These are phyloP conservation scores for Monosporascus cannonballus DNA, from an alignment of 2,329 filamentous ascomycete species.

Conservation along the genomic window DNA sequence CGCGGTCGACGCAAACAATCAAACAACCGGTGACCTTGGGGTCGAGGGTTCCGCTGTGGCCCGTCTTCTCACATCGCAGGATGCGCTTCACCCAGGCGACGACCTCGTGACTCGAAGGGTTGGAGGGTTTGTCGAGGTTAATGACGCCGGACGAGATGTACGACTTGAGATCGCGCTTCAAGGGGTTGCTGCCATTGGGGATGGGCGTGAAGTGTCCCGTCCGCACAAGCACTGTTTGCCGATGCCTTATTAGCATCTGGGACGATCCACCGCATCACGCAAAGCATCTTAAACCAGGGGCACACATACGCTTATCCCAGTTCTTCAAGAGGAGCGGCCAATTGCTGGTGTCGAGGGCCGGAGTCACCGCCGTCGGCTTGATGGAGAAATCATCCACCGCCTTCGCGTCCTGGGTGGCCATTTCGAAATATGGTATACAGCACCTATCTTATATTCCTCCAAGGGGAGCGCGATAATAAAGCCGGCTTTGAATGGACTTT, in stretches of 20 bases:
- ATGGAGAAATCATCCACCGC: conserved; percentile 44
- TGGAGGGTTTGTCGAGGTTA: conserved; percentile 96
- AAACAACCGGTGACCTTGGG: conserved; percentile 96
- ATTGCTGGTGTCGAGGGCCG: conserved; percentile 75
- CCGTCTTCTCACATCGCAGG: conserved; percentile 91
- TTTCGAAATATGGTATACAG: not conserved
- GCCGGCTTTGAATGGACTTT: not conserved
- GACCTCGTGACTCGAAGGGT: conserved; percentile 97
- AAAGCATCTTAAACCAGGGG: conserved; percentile 3
- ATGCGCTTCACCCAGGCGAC: conserved; percentile 99
- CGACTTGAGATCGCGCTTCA: conserved; percentile 92
- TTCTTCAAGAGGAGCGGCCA: conserved; percentile 96
- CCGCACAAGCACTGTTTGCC: conserved; percentile 69
- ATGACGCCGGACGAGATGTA: conserved; percentile 98
- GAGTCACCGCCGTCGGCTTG: conserved; percentile 80
- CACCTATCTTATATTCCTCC: not conserved
- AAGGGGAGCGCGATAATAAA: not conserved
- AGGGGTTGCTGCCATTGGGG: conserved; percentile 81
- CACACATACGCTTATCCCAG: conserved; percentile 76
- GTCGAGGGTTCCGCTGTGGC: conserved; percentile 96
- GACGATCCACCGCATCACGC: not conserved
- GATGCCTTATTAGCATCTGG: conserved; percentile 16
- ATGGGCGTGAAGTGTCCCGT: conserved; percentile 97
- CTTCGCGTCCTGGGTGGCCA: conserved; percentile 15
- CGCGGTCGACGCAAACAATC: conserved; percentile 79